Conservation (phyloP, 257 asterid species). For the Scutellaria baicalensis region DNA sequence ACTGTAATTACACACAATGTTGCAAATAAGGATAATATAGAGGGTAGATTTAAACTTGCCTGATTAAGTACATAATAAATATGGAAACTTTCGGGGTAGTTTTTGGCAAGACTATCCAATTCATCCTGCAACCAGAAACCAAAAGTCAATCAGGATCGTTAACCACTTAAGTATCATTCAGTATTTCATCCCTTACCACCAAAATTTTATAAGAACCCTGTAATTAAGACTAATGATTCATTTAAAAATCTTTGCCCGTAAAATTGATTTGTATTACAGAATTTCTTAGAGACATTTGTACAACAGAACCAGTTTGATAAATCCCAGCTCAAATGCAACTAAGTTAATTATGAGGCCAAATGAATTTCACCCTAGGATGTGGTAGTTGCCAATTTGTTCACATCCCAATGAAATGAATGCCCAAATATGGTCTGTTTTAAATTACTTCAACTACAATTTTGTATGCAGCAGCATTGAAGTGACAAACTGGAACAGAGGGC, state of each 20-base stretch:
- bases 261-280: neutral
- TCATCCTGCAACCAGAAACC: conserved; percentile 52
- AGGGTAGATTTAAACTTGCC: conserved; percentile 36
- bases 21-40: neutral
- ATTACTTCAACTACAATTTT: neutral
- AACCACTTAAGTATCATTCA: neutral
- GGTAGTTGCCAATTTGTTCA: neutral
- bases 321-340: neutral
- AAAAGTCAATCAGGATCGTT: neutral
- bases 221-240: neutral
- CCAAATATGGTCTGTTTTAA: neutral
- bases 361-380: neutral
- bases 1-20: neutral
- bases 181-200: neutral
- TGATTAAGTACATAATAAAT: conserved; percentile 78
- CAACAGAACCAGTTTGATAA: neutral
- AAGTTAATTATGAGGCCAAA: neutral
- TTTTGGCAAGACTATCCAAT: conserved; percentile 55
- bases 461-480: neutral
- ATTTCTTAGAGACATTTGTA: neutral
- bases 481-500: neutral
- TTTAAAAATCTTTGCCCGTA: neutral
- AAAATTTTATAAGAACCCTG: neutral
- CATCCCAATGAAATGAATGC: neutral
- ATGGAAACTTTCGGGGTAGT: conserved; percentile 53